Evolutionary conservation across 1,284 basidiomycete genomes (phyloP).

Genomic region (Sporisorium reilianum): DNA sequence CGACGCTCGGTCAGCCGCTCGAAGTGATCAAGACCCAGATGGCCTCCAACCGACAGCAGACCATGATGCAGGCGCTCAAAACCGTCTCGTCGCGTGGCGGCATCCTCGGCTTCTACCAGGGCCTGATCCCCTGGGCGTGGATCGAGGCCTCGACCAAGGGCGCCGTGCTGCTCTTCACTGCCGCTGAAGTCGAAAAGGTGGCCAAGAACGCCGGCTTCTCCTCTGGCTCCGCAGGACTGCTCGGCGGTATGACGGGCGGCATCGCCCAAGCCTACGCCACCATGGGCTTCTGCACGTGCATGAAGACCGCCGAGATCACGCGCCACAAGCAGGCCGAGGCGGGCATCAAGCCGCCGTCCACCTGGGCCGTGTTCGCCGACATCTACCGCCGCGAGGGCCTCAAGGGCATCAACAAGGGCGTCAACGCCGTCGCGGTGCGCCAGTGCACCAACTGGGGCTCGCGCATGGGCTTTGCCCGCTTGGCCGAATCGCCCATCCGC

Average conservation of each 20-base stretch:
- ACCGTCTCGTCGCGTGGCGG: conserved; percentile 94
- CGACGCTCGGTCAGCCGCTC: conserved; percentile 96
- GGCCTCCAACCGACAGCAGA: conserved; percentile 75
- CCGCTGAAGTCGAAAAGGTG: conserved; percentile 89
- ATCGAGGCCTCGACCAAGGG: conserved; percentile 99
- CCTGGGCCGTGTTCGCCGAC: conserved; percentile 87
- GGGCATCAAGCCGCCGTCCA: conserved; percentile 90
- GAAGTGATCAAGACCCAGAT: conserved; percentile 92
- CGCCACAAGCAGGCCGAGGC: conserved; percentile 92
- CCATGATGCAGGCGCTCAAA: conserved; percentile 86
- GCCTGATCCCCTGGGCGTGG: conserved; percentile 99
- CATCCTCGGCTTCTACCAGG: conserved; percentile 92
- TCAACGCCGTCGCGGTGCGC: conserved; percentile 92
- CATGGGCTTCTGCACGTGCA: conserved; percentile 93
- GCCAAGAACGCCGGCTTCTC: conserved; percentile 78
- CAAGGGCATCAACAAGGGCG: conserved; percentile 98
- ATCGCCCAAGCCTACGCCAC: conserved; percentile 98
- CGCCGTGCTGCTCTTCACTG: conserved; percentile 93
- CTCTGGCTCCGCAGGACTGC: conserved; percentile 84
- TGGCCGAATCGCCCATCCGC: conserved; percentile 87
- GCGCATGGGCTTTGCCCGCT: conserved; percentile 94
- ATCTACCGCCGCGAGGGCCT: conserved; percentile 95
- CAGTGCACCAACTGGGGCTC: conserved; percentile 99
- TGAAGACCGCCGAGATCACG: conserved; percentile 86
- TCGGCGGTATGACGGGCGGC: conserved; percentile 98